These are phyloP conservation scores for Calonectria leucothoes DNA, from an alignment of 2,329 filamentous ascomycete species.

Conservation along the genomic window DNA sequence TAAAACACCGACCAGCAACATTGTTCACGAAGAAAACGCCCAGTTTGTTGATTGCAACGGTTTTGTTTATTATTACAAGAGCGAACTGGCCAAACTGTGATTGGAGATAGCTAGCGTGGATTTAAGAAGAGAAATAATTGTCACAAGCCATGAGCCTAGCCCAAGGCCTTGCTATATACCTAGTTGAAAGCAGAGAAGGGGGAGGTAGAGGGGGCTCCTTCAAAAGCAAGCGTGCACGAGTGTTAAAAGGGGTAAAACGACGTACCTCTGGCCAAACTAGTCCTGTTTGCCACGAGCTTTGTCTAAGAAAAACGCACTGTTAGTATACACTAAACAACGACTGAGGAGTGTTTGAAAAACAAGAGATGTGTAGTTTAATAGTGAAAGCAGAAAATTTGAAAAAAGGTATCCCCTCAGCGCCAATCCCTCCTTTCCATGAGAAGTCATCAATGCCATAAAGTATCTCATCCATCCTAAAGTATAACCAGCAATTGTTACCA, in stretches of 20 bases:
- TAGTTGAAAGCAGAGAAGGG: background rate
- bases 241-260: conserved; percentile 19
- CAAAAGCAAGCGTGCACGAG: background rate
- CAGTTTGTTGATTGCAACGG: background rate
- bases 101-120: background rate
- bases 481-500: conserved; percentile 28
- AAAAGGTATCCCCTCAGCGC: conserved; percentile 31
- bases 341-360: conserved; percentile 16
- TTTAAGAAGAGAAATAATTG: background rate
- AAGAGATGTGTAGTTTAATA: conserved; percentile 38
- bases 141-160: background rate
- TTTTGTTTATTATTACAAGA: background rate
- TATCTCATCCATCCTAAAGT: conserved; percentile 30
- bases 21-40: background rate
- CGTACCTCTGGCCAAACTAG: conserved; percentile 40
- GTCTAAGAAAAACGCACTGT: conserved; percentile 30
- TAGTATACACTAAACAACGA: conserved; percentile 37
- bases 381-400: conserved; percentile 15
- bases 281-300: conserved; percentile 21
- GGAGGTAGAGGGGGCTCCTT: background rate
- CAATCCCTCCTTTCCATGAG: conserved; percentile 19
- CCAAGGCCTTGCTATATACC: background rate
- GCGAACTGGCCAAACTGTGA: background rate
- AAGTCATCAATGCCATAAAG: conserved; percentile 19
- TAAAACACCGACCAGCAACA: background rate